Conservation (phyloP, 1,284 basidiomycete genomes). For the Puccinia sorghi region DNA sequence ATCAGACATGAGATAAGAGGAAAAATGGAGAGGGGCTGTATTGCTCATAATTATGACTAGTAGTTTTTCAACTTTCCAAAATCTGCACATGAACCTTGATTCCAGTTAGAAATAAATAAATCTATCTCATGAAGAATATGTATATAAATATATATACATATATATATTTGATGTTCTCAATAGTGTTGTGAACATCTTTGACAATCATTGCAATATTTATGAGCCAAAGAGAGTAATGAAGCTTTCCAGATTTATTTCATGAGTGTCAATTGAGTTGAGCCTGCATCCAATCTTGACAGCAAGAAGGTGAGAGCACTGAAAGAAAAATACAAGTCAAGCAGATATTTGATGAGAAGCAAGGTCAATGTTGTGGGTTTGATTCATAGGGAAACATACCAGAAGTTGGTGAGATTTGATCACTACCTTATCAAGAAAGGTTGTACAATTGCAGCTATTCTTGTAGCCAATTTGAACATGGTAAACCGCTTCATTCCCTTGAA, state of each 20-base stretch:
- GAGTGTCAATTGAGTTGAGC: not conserved
- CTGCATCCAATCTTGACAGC: not conserved
- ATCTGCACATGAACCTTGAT: too few relatives aligned
- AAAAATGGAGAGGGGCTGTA: too few relatives aligned
- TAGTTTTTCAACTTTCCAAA: too few relatives aligned
- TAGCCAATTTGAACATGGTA: slow-evolving; percentile 12
- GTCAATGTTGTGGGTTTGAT: not conserved
- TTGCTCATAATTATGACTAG: too few relatives aligned
- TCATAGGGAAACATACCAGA: not conserved
- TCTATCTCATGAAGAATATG: too few relatives aligned
- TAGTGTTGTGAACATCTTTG: too few relatives aligned
- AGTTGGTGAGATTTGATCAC: not conserved
- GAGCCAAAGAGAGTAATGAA: not conserved
- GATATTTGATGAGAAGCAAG: not conserved
- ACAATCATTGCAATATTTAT: too few relatives aligned
- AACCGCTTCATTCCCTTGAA: slow-evolving; percentile 10
- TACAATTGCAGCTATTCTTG: slow-evolving; percentile 13
- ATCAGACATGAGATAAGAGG: too few relatives aligned
- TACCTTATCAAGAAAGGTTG: slow-evolving; percentile 4
- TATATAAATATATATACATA: too few relatives aligned
- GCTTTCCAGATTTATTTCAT: slow-evolving; percentile 3
- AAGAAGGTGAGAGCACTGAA: slow-evolving; percentile 11
- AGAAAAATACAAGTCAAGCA: not conserved
- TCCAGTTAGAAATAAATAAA: too few relatives aligned
- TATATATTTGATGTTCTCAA: too few relatives aligned